Conservation (phyloP, 1,284 basidiomycete species). For the Peniophora sp. region DNA sequence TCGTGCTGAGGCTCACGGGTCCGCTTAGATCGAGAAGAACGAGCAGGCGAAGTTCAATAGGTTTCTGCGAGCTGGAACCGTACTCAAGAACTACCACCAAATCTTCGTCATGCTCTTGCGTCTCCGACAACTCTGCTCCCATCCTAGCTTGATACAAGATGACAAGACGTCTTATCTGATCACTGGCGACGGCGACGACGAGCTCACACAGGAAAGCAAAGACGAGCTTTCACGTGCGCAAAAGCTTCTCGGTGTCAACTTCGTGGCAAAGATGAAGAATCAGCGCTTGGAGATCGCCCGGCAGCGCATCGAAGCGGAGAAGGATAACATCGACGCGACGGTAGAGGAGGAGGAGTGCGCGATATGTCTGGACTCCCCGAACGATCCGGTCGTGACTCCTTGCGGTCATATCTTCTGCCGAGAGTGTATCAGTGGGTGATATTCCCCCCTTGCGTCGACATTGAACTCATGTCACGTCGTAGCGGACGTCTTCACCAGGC, state of each 20-base stretch:
- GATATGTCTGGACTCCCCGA: constrained; percentile 42
- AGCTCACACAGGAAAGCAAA: constrained; percentile 20
- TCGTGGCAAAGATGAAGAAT: constrained; percentile 37
- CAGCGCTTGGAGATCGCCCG: constrained; percentile 33
- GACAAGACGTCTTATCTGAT: constrained; percentile 29
- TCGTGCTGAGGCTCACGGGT: not conserved
- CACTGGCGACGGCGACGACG: constrained; percentile 28
- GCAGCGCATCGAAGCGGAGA: constrained; percentile 37
- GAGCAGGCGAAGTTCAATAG: constrained; percentile 52
- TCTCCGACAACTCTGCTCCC: constrained; percentile 48
- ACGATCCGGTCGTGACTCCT: constrained; percentile 36
- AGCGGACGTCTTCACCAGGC: constrained; percentile 33
- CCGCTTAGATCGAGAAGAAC: constrained; percentile 38
- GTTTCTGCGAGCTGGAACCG: constrained; percentile 47
- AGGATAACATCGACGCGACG: constrained; percentile 39
- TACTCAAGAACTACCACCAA: constrained; percentile 50
- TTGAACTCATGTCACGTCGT: constrained; percentile 3
- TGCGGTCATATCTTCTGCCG: constrained; percentile 46
- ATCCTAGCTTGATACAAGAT: constrained; percentile 46
- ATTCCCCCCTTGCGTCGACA: not conserved
- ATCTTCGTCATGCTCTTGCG: constrained; percentile 48
- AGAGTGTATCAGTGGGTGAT: constrained; percentile 38
- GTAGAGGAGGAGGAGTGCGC: constrained; percentile 45
- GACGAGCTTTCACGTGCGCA: constrained; percentile 38
- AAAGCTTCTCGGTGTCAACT: constrained; percentile 33